Evolutionary conservation across 139 green algal genomes (phyloP).

Genomic region (Chlamydomonas eustigma): DNA sequence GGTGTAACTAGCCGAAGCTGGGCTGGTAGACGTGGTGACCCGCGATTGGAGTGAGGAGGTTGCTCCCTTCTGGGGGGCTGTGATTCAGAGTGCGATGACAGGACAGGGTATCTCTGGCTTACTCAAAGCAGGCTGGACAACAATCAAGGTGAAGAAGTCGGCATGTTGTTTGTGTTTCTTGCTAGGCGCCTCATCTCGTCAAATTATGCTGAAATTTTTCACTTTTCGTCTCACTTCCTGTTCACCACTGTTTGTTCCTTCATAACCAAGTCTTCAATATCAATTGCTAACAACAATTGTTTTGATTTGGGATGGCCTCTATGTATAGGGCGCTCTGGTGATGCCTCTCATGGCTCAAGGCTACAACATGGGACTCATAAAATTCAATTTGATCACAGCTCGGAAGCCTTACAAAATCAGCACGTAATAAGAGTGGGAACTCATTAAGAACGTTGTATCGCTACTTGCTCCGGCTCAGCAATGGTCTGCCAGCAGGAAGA

Average conservation of each 20-base stretch:
- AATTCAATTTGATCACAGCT: conserved; percentile 92
- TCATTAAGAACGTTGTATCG: too few species aligned
- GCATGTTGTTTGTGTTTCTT: neutral
- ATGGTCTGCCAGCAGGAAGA: too few species aligned
- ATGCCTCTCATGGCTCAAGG: conserved; percentile 94
- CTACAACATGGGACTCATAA: conserved; percentile 85
- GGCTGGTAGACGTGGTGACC: conserved; percentile 52
- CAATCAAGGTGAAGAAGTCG: conserved; percentile 61
- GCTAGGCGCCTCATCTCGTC: neutral
- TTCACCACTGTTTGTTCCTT: neutral
- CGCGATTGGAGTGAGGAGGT: conserved; percentile 90
- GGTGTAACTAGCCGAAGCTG: conserved; percentile 18
- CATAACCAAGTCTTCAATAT: neutral
- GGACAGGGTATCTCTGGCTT: conserved; percentile 77
- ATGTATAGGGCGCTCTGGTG: conserved; percentile 73
- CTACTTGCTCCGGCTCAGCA: too few species aligned
- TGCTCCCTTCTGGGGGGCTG: conserved; percentile 90
- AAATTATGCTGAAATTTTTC: neutral
- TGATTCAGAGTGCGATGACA: conserved; percentile 82
- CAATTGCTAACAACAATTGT: neutral
- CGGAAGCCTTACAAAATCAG: conserved; percentile 76
- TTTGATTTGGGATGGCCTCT: neutral
- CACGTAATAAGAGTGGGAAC: too few species aligned
- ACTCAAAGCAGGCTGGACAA: conserved; percentile 78
- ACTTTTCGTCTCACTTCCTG: neutral